Evolutionary conservation across 257 asterid genomes (phyloP).

Genomic region (Solanum corneliomulleri): DNA sequence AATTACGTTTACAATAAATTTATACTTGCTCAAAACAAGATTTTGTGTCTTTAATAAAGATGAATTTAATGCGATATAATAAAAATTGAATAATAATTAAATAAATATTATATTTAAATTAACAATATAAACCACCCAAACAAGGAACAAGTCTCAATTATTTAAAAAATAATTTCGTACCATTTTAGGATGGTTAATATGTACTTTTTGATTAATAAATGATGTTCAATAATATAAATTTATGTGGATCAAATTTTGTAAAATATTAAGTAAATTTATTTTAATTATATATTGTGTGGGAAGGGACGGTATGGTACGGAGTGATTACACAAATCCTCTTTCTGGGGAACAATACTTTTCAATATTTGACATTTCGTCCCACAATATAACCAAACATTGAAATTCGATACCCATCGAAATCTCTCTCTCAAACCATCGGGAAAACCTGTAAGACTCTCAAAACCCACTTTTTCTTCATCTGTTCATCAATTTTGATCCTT

Average conservation of each 20-base stretch:
- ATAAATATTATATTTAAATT: too few species aligned
- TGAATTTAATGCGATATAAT: rapidly evolving
- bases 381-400: neutral
- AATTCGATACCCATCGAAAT: neutral
- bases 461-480: neutral
- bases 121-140: neutral
- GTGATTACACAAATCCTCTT: neutral
- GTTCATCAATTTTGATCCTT: neutral
- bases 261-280: too few species aligned
- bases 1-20: too few species aligned
- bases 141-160: neutral
- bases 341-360: neutral
- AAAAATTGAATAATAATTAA: too few species aligned
- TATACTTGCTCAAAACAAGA: too few species aligned
- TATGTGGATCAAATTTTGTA: neutral
- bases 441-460: neutral
- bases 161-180: neutral
- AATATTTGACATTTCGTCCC: neutral
- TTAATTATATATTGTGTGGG: neutral
- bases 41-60: too few species aligned
- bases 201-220: too few species aligned
- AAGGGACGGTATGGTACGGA: neutral
- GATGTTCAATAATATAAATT: neutral
- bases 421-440: neutral
- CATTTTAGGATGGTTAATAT: neutral